These are phyloP conservation scores for Debaryomyces nepalensis DNA, from an alignment of 1,139 yeast genomes.

Conservation along the genomic window DNA sequence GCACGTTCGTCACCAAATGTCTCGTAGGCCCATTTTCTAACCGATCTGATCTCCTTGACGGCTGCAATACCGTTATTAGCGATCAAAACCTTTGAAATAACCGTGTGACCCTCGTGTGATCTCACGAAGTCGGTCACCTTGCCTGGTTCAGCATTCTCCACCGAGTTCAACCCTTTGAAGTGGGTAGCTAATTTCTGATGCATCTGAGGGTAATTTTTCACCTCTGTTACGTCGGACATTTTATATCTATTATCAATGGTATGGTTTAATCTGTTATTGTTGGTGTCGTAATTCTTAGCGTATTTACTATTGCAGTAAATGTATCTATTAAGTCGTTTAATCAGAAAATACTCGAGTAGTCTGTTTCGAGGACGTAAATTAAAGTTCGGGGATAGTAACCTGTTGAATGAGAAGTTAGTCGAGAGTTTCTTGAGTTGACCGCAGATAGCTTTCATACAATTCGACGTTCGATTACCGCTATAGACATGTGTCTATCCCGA, in stretches of 20 bases:
- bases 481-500: neutral
- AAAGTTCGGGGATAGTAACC: constrained; percentile 7
- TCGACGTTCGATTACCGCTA: neutral
- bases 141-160: constrained; percentile 71
- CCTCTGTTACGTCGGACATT: constrained; percentile 12
- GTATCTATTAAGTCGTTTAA: constrained; percentile 8
- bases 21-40: constrained; percentile 98
- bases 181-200: constrained; percentile 62
- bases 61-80: constrained; percentile 99
- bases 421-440: constrained; percentile 10
- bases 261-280: constrained; percentile 5
- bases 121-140: constrained; percentile 84
- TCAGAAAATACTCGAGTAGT: constrained; percentile 6
- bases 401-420: constrained; percentile 14
- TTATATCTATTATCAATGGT: constrained; percentile 9
- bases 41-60: constrained; percentile 95
- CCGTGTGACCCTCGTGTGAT: constrained; percentile 92
- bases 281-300: constrained; percentile 6
- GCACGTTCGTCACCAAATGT: constrained; percentile 95
- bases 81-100: constrained; percentile 82
- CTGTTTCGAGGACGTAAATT: constrained; percentile 8
- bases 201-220: constrained; percentile 32
- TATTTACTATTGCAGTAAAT: constrained; percentile 8
- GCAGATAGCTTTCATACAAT: constrained; percentile 16
- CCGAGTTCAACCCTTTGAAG: constrained; percentile 80